Conservation (phyloP, 2,329 filamentous ascomycete species). For the Pyrenophora graminea region DNA sequence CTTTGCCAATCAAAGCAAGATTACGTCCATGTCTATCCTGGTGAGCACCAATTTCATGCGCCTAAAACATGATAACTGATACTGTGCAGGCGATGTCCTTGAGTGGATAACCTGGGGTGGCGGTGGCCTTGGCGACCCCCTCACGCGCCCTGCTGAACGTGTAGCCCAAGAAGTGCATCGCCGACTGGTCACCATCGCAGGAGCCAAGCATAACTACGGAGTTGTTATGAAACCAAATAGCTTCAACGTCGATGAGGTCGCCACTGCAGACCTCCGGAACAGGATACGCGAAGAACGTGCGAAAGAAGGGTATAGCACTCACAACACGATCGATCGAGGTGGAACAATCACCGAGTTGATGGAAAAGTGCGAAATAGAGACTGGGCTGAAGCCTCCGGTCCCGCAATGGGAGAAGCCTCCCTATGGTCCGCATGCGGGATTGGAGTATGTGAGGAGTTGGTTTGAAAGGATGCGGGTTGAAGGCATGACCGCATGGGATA, state of each 20-base stretch:
- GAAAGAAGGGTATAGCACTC: conserved; percentile 20
- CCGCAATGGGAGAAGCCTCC: conserved; percentile 52
- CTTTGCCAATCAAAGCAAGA: conserved; percentile 55
- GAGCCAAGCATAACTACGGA: conserved; percentile 52
- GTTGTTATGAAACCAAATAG: conserved; percentile 49
- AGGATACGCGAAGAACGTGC: conserved; percentile 36
- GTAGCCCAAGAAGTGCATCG: conserved; percentile 55
- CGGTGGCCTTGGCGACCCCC: conserved; percentile 54
- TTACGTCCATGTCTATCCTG: conserved; percentile 51
- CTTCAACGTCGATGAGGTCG: conserved; percentile 43
- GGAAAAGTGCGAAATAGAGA: conserved; percentile 47
- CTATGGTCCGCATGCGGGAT: conserved; percentile 52
- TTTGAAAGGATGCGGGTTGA: conserved; percentile 45
- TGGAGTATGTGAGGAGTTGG: conserved; percentile 53
- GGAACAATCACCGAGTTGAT: conserved; percentile 49
- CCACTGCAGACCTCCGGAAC: conserved; percentile 45
- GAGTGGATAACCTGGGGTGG: conserved; percentile 59
- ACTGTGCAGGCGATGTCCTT: conserved; percentile 49
- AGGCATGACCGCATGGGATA: conserved; percentile 31
- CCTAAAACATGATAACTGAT: not conserved
- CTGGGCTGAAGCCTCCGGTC: conserved; percentile 48
- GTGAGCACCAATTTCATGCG: conserved; percentile 17
- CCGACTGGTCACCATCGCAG: conserved; percentile 50
- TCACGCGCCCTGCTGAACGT: conserved; percentile 49
- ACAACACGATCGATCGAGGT: conserved; percentile 50